Evolutionary conservation across 192 early-diverging fungal genomes (phyloP).

Genomic region (Pilobolus umbonatus): DNA sequence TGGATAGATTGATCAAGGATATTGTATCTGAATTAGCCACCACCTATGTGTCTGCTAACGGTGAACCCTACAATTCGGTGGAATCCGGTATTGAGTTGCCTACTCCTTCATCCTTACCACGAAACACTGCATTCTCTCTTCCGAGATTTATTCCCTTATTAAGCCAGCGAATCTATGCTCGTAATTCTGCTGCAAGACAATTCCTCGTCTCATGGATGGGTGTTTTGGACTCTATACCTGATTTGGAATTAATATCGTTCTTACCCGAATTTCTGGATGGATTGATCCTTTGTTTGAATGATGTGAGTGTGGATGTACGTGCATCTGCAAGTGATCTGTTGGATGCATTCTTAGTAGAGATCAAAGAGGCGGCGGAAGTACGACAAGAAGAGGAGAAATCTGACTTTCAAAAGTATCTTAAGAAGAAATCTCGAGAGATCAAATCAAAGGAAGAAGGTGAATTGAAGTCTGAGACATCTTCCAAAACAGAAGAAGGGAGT

Average conservation of each 20-base stretch:
- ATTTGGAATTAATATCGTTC: conserved; percentile 86
- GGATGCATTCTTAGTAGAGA: conserved; percentile 87
- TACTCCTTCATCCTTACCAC: conserved; percentile 47
- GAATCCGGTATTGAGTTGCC: conserved; percentile 31
- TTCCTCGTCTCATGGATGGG: conserved; percentile 95
- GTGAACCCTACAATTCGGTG: conserved; percentile 29
- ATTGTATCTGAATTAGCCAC: conserved; percentile 90
- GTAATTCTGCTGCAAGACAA: conserved; percentile 85
- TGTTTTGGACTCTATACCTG: conserved; percentile 89
- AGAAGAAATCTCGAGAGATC: conserved; percentile 4
- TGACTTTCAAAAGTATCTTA: neutral
- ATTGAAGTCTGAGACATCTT: neutral
- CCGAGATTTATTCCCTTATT: conserved; percentile 92
- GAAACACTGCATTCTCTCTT: conserved; percentile 79
- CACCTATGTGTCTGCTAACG: conserved; percentile 53
- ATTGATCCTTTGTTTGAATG: conserved; percentile 82
- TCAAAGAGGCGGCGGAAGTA: conserved; percentile 60
- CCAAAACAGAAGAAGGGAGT: neutral
- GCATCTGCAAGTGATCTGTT: conserved; percentile 75
- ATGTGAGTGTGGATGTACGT: conserved; percentile 86
- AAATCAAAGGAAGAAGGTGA: neutral
- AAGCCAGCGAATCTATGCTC: conserved; percentile 83
- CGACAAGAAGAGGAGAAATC: neutral
- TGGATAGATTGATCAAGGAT: conserved; percentile 95
- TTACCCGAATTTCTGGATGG: conserved; percentile 95